Base-by-base conservation (phyloP, 2,329 filamentous ascomycete species). In the Cladosporium sp. region DNA sequence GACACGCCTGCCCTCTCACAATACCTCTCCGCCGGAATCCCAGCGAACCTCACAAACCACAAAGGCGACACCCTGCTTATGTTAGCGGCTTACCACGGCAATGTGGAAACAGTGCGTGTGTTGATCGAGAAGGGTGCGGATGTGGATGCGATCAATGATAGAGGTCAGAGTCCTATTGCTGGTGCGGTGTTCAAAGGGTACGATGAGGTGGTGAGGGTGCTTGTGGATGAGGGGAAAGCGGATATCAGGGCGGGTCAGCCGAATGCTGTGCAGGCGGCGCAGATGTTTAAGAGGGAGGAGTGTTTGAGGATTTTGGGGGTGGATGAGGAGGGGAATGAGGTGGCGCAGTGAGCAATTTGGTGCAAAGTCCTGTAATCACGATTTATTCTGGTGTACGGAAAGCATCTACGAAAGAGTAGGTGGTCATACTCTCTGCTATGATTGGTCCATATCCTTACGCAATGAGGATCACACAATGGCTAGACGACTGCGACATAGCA, bases 61-160 rank as follows among this genome's bases (percentile, higher is more conserved):
- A 89, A 90, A 69, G 90, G 90, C 59, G 89, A 92, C 74, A 90
- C 86, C n/a, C 77, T 92, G 67, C 80, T 92, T 67, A 92, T 92
- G 90, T 84, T 92, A 1, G 87, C 89, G 0, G 84, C 88, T 0
- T 92, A 92, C 71, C 85, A 91, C 70, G 89, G 89, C 12, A 87
- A 91, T 64, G 81, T 84, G 1, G 80, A 84, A 0, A 82, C 90
- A 0, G 87, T 89, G 30, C 81, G 79, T 57, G 80, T 90, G 66
- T 82, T 92, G 12, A 76, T 92, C 1, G 79, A 85, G 32, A 81
- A 87, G 66, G 87, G 88, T 1, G 88, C 88, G 1, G 88, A 92
- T 71, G 83, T 88, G 0, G 91, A 92, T 75, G 81, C 84, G 1
- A 73, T 91, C 32, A 92, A 92, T 68, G 89, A 89, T 68, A 79